phyloP scores from a whole-genome alignment of 805 yeast genomes.

The Hanseniaspora occidentalis region DNA sequence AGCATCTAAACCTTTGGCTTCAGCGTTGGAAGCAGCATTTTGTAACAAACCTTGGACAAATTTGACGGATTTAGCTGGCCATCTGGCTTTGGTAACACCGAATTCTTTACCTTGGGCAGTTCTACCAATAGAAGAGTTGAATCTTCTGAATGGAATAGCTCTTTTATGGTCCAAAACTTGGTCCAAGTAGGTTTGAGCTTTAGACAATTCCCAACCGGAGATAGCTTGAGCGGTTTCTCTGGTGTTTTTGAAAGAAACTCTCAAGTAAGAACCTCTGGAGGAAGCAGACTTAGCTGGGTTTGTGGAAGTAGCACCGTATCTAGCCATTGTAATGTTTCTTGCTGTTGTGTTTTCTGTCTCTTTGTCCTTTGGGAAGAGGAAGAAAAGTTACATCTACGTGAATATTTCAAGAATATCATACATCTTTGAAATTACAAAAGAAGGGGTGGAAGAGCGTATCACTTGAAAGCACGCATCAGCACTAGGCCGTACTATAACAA shows the following conservation, averaged over 20 bases:
- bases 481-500: no score
- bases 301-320: slow-evolving; percentile 98
- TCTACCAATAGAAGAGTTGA: slow-evolving; percentile 93
- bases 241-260: slow-evolving; percentile 99
- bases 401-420: no score
- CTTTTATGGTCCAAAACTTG: slow-evolving; percentile 97
- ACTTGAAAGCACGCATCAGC: no score
- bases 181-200: slow-evolving; percentile 89
- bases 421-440: not conserved
- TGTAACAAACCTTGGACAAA: slow-evolving; percentile 87
- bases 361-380: not conserved
- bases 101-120: slow-evolving; percentile 99
- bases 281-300: slow-evolving; percentile 99
- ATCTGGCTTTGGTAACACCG: slow-evolving; percentile 99
- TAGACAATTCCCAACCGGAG: slow-evolving; percentile 94
- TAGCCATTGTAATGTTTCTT: slow-evolving; percentile 76
- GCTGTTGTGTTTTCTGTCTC: slow-evolving; percentile 10
- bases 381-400: not conserved
- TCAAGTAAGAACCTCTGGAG: slow-evolving; percentile 98
- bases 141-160: slow-evolving; percentile 99
- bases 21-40: slow-evolving; percentile 99
- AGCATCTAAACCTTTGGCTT: slow-evolving; percentile 95
- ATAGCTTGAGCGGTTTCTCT: slow-evolving; percentile 98
- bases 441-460: not conserved
- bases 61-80: slow-evolving; percentile 99